Percentiles rank a stretch among this genome's conserved stretches.
These are phyloP conservation scores for Kuraishia borneana DNA, from an alignment of 805 yeast genomes.

Conservation along the genomic window DNA sequence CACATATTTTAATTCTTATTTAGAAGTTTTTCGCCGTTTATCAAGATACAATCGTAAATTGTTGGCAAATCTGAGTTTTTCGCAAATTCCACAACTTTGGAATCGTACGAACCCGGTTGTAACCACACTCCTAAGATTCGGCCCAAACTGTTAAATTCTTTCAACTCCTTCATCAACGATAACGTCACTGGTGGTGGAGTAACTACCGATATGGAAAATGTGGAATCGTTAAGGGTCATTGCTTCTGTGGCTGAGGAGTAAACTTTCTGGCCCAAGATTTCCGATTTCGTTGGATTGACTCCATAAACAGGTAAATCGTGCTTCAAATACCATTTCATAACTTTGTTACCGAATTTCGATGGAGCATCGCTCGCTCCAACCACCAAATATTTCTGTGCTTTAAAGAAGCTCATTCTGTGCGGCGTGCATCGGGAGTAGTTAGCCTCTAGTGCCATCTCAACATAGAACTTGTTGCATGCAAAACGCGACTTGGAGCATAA, in stretches of 20 bases:
- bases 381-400: slow-evolving; percentile 35
- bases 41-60: slow-evolving; percentile 52
- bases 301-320: slow-evolving; percentile 53
- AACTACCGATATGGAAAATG: slow-evolving; percentile 52
- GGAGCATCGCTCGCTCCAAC: slow-evolving; percentile 63
- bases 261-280: slow-evolving; percentile 20
- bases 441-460: too few relatives aligned
- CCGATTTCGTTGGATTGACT: slow-evolving; percentile 44
- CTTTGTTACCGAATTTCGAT: slow-evolving; percentile 58
- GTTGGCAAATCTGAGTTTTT: slow-evolving; percentile 19
- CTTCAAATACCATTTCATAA: slow-evolving; percentile 53
- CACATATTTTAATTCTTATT: slow-evolving; percentile 1
- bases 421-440: too few relatives aligned
- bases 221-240: slow-evolving; percentile 12
- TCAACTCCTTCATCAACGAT: slow-evolving; percentile 27
- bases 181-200: slow-evolving; percentile 63
- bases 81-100: slow-evolving; percentile 27
- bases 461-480: too few relatives aligned
- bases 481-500: too few relatives aligned
- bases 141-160: slow-evolving; percentile 5
- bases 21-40: slow-evolving; percentile 45
- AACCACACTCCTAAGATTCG: slow-evolving; percentile 59
- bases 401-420: background rate
- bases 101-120: slow-evolving; percentile 72
- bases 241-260: slow-evolving; percentile 3